Base-by-base conservation (phyloP, 2,329 filamentous ascomycete species). In the Hysterium pulicare region DNA sequence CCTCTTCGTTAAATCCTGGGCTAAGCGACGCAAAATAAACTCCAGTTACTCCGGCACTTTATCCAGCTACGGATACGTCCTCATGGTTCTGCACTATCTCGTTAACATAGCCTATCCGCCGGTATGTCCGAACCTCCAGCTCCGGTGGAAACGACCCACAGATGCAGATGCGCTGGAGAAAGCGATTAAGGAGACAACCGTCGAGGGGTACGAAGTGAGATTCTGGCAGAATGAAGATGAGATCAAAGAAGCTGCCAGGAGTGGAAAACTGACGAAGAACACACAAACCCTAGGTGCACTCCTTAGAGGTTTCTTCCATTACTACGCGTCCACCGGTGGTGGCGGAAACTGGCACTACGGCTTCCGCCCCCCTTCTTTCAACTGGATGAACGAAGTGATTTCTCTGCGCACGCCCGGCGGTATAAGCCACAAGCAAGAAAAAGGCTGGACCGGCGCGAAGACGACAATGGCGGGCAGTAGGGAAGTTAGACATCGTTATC, bases 31-130 rank as follows among this genome's bases (percentile, higher is more conserved):
- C 35, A 86, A 83, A 49, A 90, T 95, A 69, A 95, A 95, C 67
- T 87, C 84, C 32, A 83, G 87, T 2, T 94, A 94, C 60, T 83
- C 84, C 28, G 90, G 90, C 32, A 94, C 89, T 0, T 72, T 96
- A 15, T 90, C 86, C 40, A 91, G 87, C 51, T 95, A 95, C 57
- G 90, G 90, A 38, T 96, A 91, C 66, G 88, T 93, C 4, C 71
- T 95, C 30, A 95, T 96, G 90, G 83, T 94, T 4, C 72, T 95
- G 13, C 90, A 96, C 66, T 95, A 91, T 59, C 78, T 95, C 21
- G 82, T 93, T 58, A 95, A 95, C 54, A 67, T 95, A 40, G 86
- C 79, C 1, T 74, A 81, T 36, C 90, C 90, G 0, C 88, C 89
- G 41, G 86, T 96, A 15, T 82, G 88, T 44, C 88, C 87, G 0